phyloP scores from a whole-genome alignment of 202 grass and related monocot genomes.

The Panicum virgatum region DNA sequence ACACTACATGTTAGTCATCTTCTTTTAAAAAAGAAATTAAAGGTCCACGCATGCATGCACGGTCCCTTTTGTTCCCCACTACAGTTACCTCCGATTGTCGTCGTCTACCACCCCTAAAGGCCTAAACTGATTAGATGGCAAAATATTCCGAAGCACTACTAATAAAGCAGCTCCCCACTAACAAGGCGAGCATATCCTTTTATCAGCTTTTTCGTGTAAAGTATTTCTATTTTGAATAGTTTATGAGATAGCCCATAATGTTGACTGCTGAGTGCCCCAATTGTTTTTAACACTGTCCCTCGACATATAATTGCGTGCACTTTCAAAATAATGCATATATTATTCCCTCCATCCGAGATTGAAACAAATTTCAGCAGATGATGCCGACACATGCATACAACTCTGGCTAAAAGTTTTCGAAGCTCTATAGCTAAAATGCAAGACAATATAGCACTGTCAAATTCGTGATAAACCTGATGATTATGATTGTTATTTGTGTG shows the following conservation, averaged over 20 bases:
- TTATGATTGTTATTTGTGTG: neutral
- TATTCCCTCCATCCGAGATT: neutral
- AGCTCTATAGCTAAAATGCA: neutral
- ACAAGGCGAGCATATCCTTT: constrained; percentile 36
- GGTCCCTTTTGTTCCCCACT: constrained; percentile 73
- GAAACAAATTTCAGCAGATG: neutral
- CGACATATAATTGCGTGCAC: constrained; percentile 35
- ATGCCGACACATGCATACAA: neutral
- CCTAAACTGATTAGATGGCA: constrained; percentile 40
- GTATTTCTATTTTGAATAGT: constrained; percentile 21
- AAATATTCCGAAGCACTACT: constrained; percentile 37
- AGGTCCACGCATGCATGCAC: constrained; percentile 33
- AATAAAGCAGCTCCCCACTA: constrained; percentile 55
- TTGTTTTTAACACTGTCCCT: constrained; percentile 16
- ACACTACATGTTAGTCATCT: constrained; percentile 10
- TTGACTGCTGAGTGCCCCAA: constrained; percentile 22
- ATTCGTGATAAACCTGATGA: neutral
- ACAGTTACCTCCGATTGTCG: constrained; percentile 56
- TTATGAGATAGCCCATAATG: constrained; percentile 46
- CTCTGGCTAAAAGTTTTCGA: neutral
- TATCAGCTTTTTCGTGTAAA: constrained; percentile 41
- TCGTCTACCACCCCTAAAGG: constrained; percentile 45
- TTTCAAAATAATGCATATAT: constrained; percentile 13
- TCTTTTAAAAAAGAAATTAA: constrained; percentile 48
- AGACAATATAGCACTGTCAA: neutral